Base-by-base conservation (phyloP, 805 yeast genomes). In the Osmozyma mogii region DNA sequence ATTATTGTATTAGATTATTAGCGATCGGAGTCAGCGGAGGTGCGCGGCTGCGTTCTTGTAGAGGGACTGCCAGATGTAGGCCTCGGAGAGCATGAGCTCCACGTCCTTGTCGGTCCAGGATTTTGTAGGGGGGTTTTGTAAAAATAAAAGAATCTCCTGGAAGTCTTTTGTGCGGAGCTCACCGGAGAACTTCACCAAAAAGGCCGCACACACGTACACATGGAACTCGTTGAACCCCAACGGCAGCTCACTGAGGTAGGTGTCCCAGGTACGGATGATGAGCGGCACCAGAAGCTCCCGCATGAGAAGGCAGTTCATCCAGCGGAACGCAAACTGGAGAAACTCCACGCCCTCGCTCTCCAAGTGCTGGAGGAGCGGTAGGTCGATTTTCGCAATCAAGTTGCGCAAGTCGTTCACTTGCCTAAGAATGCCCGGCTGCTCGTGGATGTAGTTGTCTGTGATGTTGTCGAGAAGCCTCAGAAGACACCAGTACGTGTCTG, bases 281-380 rank as follows among this genome's bases (percentile, higher is more conserved):
- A 84, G 72, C 17, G 64, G 62, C 47, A 92, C 75, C 24, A 79
- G 75, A 25, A 92, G 67, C 47, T 92, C 98, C 41, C 98, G 73
- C 98, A 92, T 92, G 28, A 92, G 61, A 47, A 92, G 62, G 61
- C 98, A 92, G 57, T 92, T 92, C 97, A 92, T 92, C 98, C 98
- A 92, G 43, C 98, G 68, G 61, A 92, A 92, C 13, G 96, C 75
- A 55, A 92, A 92, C 56, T 92, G 98, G 40, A 92, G 75, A 48
- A 92, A 92, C 54, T 92, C 95, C n/a, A 92, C 75, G 27, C 83
- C 83, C 50, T 92, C 96, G 1, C 54, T 48, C 36, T 78, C 77
- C 40, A 92, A 72, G 58, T 92, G 97, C 22, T 65, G 64, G 22
- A 78, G 76, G 19, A 92, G 63, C 15, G 72, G 78, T 2, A 69